Evolutionary conservation across 179 eudicot species (phyloP).

Genomic region (Spinacia oleracea): DNA sequence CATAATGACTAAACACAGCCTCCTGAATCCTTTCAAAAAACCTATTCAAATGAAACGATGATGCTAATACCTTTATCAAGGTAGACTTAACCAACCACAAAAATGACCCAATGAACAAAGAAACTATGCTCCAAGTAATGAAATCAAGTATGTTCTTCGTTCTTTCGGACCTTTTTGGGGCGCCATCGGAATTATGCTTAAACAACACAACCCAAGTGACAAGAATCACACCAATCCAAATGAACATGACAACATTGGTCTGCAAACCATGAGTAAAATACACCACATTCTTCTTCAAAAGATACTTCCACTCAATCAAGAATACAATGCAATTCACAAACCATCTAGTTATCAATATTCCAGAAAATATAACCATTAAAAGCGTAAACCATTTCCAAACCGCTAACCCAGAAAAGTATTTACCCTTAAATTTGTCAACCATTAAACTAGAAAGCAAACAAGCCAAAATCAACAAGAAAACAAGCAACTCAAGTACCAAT

Average conservation of each 20-base stretch:
- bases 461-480: conserved; percentile 30
- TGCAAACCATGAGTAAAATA: conserved; percentile 45
- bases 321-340: conserved; percentile 36
- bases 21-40: conserved; percentile 49
- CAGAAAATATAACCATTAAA: conserved; percentile 38
- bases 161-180: not conserved
- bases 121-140: conserved; percentile 30
- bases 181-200: conserved; percentile 8
- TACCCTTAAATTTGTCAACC: conserved; percentile 12
- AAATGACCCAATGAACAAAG: conserved; percentile 35
- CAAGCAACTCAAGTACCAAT: conserved; percentile 25
- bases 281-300: conserved; percentile 37
- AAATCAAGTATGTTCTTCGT: conserved; percentile 24
- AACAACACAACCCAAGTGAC: conserved; percentile 37
- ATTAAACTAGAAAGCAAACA: conserved; percentile 33
- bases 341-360: conserved; percentile 38
- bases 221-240: conserved; percentile 40
- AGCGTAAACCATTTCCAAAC: conserved; percentile 48
- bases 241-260: conserved; percentile 27
- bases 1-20: conserved; percentile 43
- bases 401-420: conserved; percentile 23
- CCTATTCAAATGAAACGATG: conserved; percentile 42
- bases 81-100: conserved; percentile 47
- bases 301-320: conserved; percentile 42
- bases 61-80: conserved; percentile 42